Conservation (phyloP, 345 rosid species). For the Brassica incana region DNA sequence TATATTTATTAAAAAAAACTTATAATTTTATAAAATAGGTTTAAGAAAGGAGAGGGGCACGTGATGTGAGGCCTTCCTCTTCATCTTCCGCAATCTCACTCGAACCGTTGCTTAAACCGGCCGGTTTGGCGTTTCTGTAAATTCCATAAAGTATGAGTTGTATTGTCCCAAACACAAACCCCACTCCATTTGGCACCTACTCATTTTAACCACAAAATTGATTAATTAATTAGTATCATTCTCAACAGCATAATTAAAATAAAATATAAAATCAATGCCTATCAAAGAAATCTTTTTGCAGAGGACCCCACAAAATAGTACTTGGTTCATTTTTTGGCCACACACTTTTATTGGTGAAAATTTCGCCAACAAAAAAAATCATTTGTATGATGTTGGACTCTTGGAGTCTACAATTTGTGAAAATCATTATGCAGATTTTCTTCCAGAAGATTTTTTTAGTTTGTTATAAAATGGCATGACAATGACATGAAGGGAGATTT, state of each 20-base stretch:
- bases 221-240: neutral
- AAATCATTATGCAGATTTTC: neutral
- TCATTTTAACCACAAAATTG: constrained; percentile 9
- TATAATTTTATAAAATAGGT: neutral
- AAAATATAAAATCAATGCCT: neutral
- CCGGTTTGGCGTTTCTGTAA: constrained; percentile 51
- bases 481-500: neutral
- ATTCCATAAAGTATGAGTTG: constrained; percentile 61
- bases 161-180: constrained; percentile 61
- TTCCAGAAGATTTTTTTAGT: neutral
- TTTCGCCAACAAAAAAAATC: neutral
- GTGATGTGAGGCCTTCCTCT: constrained; percentile 33
- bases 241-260: neutral
- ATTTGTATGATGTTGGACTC: constrained; percentile 26
- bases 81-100: constrained; percentile 24
- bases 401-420: constrained; percentile 20
- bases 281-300: neutral
- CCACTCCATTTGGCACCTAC: constrained; percentile 71
- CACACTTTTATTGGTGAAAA: neutral
- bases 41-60: constrained; percentile 37
- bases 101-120: constrained; percentile 8
- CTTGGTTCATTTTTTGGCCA: constrained; percentile 15
- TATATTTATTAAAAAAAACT: neutral
- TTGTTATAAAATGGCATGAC: constrained; percentile 2
- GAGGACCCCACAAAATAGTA: constrained; percentile 10